Conservation (phyloP, 208 protist species). For the Acanthamoeba quina region DNA sequence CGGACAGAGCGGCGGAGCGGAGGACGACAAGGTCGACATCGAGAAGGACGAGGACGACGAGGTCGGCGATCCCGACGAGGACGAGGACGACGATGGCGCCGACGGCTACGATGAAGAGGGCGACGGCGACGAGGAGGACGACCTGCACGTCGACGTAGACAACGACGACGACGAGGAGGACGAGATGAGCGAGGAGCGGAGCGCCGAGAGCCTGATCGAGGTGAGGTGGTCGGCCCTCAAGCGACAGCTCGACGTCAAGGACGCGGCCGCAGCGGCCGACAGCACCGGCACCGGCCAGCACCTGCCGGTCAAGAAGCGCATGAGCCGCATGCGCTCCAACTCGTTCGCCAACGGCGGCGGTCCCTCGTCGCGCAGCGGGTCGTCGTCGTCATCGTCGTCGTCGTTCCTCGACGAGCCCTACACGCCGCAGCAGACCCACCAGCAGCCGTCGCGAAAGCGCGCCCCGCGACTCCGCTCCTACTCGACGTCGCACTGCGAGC, state of each 20-base stretch:
- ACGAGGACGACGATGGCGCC: neutral
- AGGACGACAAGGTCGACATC: neutral
- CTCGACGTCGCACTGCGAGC: neutral
- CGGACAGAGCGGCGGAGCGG: neutral
- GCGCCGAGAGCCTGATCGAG: neutral
- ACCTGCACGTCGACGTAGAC: neutral
- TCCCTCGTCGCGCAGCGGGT: neutral
- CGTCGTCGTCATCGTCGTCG: neutral
- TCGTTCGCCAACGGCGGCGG: neutral
- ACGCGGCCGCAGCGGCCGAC: neutral
- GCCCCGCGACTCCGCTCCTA: neutral
- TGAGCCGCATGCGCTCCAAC: constrained; percentile 22
- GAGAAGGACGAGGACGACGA: neutral
- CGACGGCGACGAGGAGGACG: neutral
- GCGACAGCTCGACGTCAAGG: constrained; percentile 12
- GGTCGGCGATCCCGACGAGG: constrained; percentile 20
- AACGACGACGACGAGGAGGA: neutral
- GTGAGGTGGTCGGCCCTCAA: constrained; percentile 35
- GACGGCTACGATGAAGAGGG: neutral
- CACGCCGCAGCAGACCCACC: constrained; percentile 1
- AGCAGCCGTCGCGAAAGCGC: neutral
- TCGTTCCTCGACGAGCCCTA: neutral
- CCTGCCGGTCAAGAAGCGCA: constrained; percentile 24
- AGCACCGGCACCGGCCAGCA: neutral
- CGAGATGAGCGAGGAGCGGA: constrained; percentile 1